A percentile compares a stretch with the other conserved stretches of the same genome.
Evolutionary conservation across 495 filamentous ascomycete species (phyloP).

Genomic region (Penicillium samsonianum): DNA sequence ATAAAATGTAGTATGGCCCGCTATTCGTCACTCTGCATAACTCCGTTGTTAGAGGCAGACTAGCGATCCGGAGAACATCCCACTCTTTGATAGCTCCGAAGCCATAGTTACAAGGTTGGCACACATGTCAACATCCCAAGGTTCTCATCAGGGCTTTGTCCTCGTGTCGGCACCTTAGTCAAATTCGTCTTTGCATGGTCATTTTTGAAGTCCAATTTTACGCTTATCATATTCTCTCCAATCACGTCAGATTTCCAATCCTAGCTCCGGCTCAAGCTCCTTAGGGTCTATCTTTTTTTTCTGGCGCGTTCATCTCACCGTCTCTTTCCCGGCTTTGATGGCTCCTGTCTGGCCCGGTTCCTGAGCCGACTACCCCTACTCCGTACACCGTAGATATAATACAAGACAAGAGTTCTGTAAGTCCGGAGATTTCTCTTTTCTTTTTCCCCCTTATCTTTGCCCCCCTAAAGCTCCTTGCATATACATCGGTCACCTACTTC

Average conservation of each 20-base stretch:
- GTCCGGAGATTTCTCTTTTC: constrained; percentile 11
- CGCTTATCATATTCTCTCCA: constrained; percentile 21
- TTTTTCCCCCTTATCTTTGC: constrained; percentile 15
- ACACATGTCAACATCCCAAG: no score
- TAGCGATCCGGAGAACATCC: background rate
- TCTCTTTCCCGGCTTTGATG: constrained; percentile 20
- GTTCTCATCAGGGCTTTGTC: background rate
- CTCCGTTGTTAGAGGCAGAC: background rate
- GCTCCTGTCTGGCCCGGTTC: constrained; percentile 19
- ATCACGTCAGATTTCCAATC: constrained; percentile 6
- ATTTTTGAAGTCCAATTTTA: constrained; percentile 6
- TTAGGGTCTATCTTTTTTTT: constrained; percentile 10
- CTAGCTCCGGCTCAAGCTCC: constrained; percentile 9
- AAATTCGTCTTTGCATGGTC: background rate
- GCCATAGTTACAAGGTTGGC: background rate
- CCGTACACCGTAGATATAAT: constrained; percentile 17
- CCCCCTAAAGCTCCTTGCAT: constrained; percentile 9
- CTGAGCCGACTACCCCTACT: background rate
- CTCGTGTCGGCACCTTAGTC: background rate
- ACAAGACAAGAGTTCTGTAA: constrained; percentile 4
- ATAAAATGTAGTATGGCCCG: background rate
- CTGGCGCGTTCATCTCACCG: constrained; percentile 22
- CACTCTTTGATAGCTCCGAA: constrained; percentile 1
- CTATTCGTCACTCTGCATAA: background rate
- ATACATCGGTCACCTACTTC: background rate